Base-by-base conservation (phyloP, 75 land plant genomes). In the Chamaecyparis obtusa region DNA sequence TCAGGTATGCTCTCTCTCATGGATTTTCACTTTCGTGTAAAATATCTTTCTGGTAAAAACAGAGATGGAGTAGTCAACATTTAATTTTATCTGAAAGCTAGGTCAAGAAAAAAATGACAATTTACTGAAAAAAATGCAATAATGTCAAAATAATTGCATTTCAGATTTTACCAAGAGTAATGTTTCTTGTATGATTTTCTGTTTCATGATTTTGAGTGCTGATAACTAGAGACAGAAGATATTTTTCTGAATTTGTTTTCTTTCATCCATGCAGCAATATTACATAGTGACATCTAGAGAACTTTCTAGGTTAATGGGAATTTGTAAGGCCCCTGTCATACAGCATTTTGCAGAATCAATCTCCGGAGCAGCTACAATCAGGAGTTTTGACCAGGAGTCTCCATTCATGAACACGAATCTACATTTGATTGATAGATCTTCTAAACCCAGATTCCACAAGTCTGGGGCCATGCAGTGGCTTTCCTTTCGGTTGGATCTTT, bases 391-490 rank as follows among this genome's bases (percentile, higher is more conserved):
- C 41, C 91, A 97, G 77, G 92, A 91, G 79, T 19, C 89, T 35
- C 86, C 91, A 69, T 96, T 97, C 84, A 88, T 88, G 49, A 86
- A 78, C 39, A 92, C 86, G 77, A 95, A 93, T 74, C 41, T 94
- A 77, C 43, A 89, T 6, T 82, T 94, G 69, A 87, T 77, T 15
- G 96, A 97, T 89, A 88, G 17, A 49, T 93, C 91, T 85, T 89
- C 92, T 27, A 87, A 94, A 36, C 95, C 99, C 0, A 87, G 85
- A 37, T 95, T 96, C 87, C 91, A 96, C 87, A 91, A 19, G 79
- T 90, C 91, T 71, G 94, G 88, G 35, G 96, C 98, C 48, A 97
- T 91, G 90, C 95, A 94, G 75, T 97, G 99, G 99, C 88, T 97
- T 4, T 92, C 92, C 79, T 90, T 97, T 19, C 92, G 99, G 39